Evolutionary conservation across 345 rosid species (phyloP).

Genomic region (Hibiscus trionum): DNA sequence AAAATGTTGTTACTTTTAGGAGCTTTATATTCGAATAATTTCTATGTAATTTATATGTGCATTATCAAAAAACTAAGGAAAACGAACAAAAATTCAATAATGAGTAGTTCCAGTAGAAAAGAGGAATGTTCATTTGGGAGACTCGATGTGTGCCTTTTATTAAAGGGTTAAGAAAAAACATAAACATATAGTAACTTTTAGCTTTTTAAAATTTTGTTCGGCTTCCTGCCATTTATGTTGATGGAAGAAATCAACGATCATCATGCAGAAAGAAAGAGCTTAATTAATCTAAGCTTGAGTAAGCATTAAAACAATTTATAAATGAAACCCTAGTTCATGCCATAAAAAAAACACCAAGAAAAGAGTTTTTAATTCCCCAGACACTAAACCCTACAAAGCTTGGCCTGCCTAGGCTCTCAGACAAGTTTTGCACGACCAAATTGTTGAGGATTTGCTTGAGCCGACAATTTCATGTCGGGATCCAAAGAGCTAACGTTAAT

Average conservation of each 20-base stretch:
- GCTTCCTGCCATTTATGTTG: not conserved
- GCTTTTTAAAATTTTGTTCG: not conserved
- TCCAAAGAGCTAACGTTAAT: constrained; percentile 20
- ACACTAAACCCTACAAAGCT: constrained; percentile 2
- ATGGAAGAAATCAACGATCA: not conserved
- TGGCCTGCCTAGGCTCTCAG: not conserved
- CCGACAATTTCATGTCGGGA: constrained; percentile 21
- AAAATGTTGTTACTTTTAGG: too few relatives aligned
- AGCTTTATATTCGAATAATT: too few relatives aligned
- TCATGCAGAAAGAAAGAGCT: not conserved
- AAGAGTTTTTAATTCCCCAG: not conserved
- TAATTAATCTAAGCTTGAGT: not conserved
- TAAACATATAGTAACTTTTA: too few relatives aligned
- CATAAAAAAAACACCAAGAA: not conserved
- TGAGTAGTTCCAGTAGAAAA: too few relatives aligned
- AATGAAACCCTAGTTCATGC: constrained; percentile 12
- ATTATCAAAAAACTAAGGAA: too few relatives aligned
- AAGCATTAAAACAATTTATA: not conserved
- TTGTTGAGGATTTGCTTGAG: constrained; percentile 15
- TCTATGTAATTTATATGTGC: too few relatives aligned
- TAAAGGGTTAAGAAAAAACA: too few relatives aligned
- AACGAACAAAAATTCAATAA: too few relatives aligned
- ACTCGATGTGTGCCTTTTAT: too few relatives aligned
- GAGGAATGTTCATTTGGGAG: too few relatives aligned
- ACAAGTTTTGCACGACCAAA: constrained; percentile 17